Base-by-base conservation (phyloP, 306 rosid species). In the Fragaria ananassa region DNA sequence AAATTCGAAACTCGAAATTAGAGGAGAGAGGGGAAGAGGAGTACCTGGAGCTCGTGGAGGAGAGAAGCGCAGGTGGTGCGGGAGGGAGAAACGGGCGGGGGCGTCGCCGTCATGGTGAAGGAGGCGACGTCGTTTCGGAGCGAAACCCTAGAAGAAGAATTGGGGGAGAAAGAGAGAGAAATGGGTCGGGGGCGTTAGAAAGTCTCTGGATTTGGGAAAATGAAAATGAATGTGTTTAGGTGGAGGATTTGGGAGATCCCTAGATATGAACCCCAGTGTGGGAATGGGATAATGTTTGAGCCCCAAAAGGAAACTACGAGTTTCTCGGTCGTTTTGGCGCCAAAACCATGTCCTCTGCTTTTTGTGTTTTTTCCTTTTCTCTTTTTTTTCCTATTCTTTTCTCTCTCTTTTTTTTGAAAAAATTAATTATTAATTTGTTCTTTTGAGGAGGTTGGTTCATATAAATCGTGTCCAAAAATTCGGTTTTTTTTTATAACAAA, bases 41-140 rank as follows among this genome's bases (percentile, higher is more conserved):
- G 65, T 79, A 89, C 98, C 96, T 94, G 96, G 86, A 94, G 90
- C 71, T 94, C 88, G 19, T 75, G 89, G 67, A 94, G 97, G 68
- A 94, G 95, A 56, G 98, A 94, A 68, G 92, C 96, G 76, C 98
- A 94, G 72, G 98, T 92, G 41, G 97, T 91, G 69, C 91, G 95
- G 79, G 98, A 85, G 37, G 97, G 91, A 27, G 94, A 91, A 67
- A 86, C 19, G 19, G 91, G 78, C 51, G 86, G 85, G 29, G 78
- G 82, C 47, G 68, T 31, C 58, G 82, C 29, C 29, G 81, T 61
- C 96, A 91, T 90, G 4, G 1, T 63, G 49, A 13, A 8, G 10
- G 67, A 35, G 8, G 19, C 11, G 68, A 19, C 53, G 53, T 17
- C 76, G 53, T 72, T 56, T 56, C 4, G 67, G 37, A 78, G 68